A percentile compares a stretch with the other conserved stretches of the same genome.
These are phyloP conservation scores for Jackrogersella multiformis DNA, from an alignment of 495 filamentous ascomycete genomes.

Conservation along the genomic window DNA sequence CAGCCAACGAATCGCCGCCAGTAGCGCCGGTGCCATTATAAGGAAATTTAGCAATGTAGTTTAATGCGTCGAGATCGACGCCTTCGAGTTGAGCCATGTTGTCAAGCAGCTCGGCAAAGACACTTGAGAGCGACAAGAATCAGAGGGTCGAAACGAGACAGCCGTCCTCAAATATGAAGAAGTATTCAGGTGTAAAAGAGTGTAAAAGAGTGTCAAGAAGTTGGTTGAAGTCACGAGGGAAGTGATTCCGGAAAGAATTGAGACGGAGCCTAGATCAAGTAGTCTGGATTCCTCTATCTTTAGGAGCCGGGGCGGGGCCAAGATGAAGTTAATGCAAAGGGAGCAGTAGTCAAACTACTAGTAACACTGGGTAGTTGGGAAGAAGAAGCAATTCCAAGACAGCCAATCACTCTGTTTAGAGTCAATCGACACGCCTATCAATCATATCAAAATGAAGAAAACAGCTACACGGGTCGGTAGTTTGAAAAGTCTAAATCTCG, in stretches of 20 bases:
- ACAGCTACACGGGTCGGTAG: constrained; percentile 14
- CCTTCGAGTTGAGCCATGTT: constrained; percentile 48
- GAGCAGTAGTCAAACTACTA: constrained; percentile 9
- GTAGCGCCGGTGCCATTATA: constrained; percentile 73
- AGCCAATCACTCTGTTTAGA: constrained; percentile 20
- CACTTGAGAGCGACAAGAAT: constrained; percentile 13
- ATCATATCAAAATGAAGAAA: constrained; percentile 34
- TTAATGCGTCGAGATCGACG: constrained; percentile 54
- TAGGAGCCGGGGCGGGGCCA: constrained; percentile 6
- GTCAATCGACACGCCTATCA: constrained; percentile 35
- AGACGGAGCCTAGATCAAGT: constrained; percentile 37
- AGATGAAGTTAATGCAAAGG: constrained; percentile 23
- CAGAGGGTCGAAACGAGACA: constrained; percentile 6
- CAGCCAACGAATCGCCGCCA: constrained; percentile 77
- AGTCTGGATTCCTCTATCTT: constrained; percentile 10
- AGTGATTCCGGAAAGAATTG: constrained; percentile 6
- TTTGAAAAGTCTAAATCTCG: constrained; percentile 10
- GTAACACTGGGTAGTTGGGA: constrained; percentile 14
- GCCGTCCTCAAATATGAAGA: constrained; percentile 18
- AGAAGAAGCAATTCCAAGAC: constrained; percentile 40
- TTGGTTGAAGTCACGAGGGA: constrained; percentile 26
- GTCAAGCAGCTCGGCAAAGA: constrained; percentile 24
- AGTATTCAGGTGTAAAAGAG: constrained; percentile 28
- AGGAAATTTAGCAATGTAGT: constrained; percentile 59
- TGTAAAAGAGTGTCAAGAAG: constrained; percentile 38